Evolutionary conservation across 176 grass and related monocot species (phyloP).

Genomic region (Phoenix dactylifera): DNA sequence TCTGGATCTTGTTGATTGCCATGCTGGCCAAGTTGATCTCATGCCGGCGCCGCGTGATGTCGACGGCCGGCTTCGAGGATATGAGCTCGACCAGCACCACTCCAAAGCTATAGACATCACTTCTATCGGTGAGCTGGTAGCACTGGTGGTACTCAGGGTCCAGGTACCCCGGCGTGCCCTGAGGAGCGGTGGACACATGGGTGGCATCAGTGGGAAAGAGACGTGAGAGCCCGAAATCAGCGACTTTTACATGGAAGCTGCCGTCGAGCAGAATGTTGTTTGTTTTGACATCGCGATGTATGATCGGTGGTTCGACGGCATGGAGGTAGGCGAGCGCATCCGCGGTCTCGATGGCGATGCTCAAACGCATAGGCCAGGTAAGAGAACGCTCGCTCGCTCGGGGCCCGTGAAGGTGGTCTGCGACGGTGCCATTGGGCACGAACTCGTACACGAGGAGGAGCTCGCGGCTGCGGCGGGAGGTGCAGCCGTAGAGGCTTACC

Average conservation of each 20-base stretch:
- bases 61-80: slow-evolving; percentile 75
- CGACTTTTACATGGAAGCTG: slow-evolving; percentile 81
- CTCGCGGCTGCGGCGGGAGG: slow-evolving; percentile 63
- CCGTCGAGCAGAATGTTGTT: slow-evolving; percentile 78
- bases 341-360: slow-evolving; percentile 71
- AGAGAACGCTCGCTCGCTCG: slow-evolving; percentile 43
- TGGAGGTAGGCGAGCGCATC: slow-evolving; percentile 77
- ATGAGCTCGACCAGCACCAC: slow-evolving; percentile 84
- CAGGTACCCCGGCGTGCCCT: slow-evolving; percentile 32
- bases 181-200: slow-evolving; percentile 2
- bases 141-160: slow-evolving; percentile 93
- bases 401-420: slow-evolving; percentile 78
- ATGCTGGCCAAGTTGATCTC: slow-evolving; percentile 87
- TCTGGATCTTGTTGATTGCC: slow-evolving; percentile 82
- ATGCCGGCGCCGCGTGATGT: slow-evolving; percentile 50
- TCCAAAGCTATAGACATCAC: slow-evolving; percentile 88
- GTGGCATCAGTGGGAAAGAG: not conserved
- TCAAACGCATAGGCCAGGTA: slow-evolving; percentile 66
- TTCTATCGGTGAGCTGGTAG: slow-evolving; percentile 88
- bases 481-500: slow-evolving; percentile 84
- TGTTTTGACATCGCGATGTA: slow-evolving; percentile 92
- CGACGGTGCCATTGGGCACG: slow-evolving; percentile 70
- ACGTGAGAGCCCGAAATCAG: slow-evolving; percentile 39
- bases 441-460: slow-evolving; percentile 91
- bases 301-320: slow-evolving; percentile 60